Evolutionary conservation across 2,329 filamentous ascomycete genomes (phyloP).

Genomic region (Fusarium tanahbumbuense): DNA sequence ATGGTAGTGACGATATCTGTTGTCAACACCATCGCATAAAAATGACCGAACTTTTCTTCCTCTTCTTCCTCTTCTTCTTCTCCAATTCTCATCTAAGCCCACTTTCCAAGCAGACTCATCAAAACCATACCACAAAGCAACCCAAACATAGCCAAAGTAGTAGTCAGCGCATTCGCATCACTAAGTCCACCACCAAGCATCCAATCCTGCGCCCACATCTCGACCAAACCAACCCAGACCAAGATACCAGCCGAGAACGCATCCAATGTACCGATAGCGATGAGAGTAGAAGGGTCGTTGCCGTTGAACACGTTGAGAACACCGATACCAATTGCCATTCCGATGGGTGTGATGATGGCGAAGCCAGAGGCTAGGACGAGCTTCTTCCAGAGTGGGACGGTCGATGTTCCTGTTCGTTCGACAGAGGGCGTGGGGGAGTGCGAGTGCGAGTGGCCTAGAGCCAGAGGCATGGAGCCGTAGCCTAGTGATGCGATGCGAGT

Average conservation of each 20-base stretch:
- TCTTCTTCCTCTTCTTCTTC: not conserved
- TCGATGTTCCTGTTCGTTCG: constrained; percentile 31
- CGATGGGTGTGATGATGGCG: constrained; percentile 77
- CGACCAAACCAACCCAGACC: constrained; percentile 80
- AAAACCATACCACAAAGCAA: constrained; percentile 72
- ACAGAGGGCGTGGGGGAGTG: constrained; percentile 38
- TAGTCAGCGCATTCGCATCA: constrained; percentile 60
- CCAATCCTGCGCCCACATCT: constrained; percentile 85
- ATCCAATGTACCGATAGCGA: constrained; percentile 79
- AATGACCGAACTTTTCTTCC: not conserved
- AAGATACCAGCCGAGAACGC: constrained; percentile 80
- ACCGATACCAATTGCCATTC: constrained; percentile 83
- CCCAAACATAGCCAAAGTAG: constrained; percentile 61
- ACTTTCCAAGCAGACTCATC: constrained; percentile 81
- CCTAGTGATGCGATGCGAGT: constrained; percentile 73
- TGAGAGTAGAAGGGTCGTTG: constrained; percentile 73
- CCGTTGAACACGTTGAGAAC: constrained; percentile 78
- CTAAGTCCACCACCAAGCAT: constrained; percentile 67
- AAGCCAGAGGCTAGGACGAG: constrained; percentile 71
- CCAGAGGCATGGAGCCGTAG: constrained; percentile 35
- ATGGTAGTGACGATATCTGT: not conserved
- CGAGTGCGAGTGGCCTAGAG: constrained; percentile 30
- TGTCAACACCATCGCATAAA: not conserved
- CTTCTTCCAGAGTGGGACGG: constrained; percentile 62
- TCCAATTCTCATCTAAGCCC: constrained; percentile 63